Base-by-base conservation (phyloP, 805 yeast species). In the Cyberlindnera misumaiensis region DNA sequence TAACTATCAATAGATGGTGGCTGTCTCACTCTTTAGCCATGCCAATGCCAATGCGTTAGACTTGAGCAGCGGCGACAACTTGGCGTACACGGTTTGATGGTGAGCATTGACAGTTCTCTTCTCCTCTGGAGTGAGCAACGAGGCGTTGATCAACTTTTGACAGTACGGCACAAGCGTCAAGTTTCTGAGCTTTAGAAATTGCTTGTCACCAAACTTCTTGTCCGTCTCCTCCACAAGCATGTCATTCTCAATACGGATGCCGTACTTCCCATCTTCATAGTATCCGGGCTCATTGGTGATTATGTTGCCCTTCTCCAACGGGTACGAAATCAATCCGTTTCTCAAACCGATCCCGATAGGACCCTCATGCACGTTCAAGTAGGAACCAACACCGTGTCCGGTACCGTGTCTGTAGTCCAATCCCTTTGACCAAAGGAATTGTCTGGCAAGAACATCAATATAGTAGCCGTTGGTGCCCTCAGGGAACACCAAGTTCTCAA, bases 351-450 rank as follows among this genome's bases (percentile, higher is more conserved):
- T 77, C 12, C 89, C 95, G 39, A 90, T 72, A 1, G 97, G 97
- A 0, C 94, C 93, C 55, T 94, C 96, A 58, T 93, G 98, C 13
- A 93, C 97, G 58, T 83, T 82, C 33, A 94, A 75, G 56, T 72
- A 90, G 15, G 89, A 72, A 2, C 96, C 97, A n/a, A 93, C 83
- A 4, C 98, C 98, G 60, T 93, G 98, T 2, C 97, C 96, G 0
- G 97, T 87, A 9, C 98, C 97, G 60, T 93, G 98, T 46, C 80
- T 75, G 58, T 84, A 93, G 57, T 85, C 93, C 35, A 86, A 65
- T 0, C 97, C 97, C 37, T 77, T 69, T 29, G 75, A 67, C 88
- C 94, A 84, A 43, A 93, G 64, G 37, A 75, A 80, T 59, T 82
- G 88, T 46, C 98, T 72, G 0, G 96, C 95, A 37, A 88, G 67